Evolutionary conservation across 768 basidiomycete genomes (phyloP), one percentile per base, ranked within the genome.

Genomic region (Lentinula edodes): DNA sequence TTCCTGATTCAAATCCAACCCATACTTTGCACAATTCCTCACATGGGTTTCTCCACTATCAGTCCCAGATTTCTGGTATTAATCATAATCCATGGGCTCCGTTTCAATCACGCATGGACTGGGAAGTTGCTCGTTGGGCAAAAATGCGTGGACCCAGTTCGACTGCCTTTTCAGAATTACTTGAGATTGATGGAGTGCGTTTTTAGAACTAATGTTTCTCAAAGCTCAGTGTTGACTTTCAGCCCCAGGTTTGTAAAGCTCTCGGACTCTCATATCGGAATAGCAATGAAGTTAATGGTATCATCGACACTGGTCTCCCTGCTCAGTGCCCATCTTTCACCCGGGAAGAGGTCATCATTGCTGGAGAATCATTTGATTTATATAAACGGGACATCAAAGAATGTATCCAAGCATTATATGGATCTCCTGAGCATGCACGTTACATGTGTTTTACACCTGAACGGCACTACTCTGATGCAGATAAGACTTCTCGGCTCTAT

Each of bases 211-310:
- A 1, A 6, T 46, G 10, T 1, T 4, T 46, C 1, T 16, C 45
- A 46, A n/a, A 12, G 1, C 10, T n/a, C n/a, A 20, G 9, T 20
- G 10, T 34, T 60, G 15, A 15, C 8, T 52, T 36, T 12, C 12
- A 9, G 1, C 18, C 34, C 8, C 50, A 72, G 70, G 64, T 72
- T 12, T 23, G 15, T 3, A 66, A 71, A 23, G 23, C 42, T 0
- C 69, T 78, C 3, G 69, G 66, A 0, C 66, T 78, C 0, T 77
- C 76, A 2, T 78, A 67, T 65, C 66, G 64, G 35, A 75, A 66
- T 53, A 58, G 70, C 0, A 38, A 52, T 6, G 69, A 75, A 54
- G 65, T 78, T 5, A 77, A 78, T 16, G 6, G 18, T 13, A 66
- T 71, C 2, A 74, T 73, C 46, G 70, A 76, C 55, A 7, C 55